Evolutionary conservation across 2,329 filamentous ascomycete species (phyloP).

Genomic region (Aspergillus aculeatinus): DNA sequence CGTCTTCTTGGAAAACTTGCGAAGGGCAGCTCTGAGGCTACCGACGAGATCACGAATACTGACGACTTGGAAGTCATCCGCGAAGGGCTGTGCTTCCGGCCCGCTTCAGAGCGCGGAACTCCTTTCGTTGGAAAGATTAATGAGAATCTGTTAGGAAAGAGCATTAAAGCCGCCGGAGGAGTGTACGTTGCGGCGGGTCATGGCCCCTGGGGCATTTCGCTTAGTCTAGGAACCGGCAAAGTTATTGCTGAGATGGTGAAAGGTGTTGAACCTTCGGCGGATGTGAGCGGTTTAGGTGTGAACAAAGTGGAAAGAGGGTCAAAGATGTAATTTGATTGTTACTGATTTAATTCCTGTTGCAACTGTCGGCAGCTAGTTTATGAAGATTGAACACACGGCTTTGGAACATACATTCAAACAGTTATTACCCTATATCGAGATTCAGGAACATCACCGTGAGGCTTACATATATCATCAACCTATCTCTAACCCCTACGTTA

Average conservation of each 20-base stretch:
- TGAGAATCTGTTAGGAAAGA: constrained; percentile 56
- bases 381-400: constrained; percentile 21
- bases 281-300: constrained; percentile 56
- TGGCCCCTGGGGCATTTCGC: constrained; percentile 71
- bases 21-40: constrained; percentile 10
- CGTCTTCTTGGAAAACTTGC: constrained; percentile 35
- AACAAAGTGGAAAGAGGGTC: background rate
- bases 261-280: constrained; percentile 57
- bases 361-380: too few species aligned
- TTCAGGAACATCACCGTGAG: too few species aligned
- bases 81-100: constrained; percentile 70
- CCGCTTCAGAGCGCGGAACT: constrained; percentile 62
- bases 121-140: constrained; percentile 63
- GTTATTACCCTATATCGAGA: too few species aligned
- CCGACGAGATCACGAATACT: constrained; percentile 31
- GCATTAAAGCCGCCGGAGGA: constrained; percentile 53
- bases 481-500: too few species aligned
- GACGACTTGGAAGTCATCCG: constrained; percentile 63
- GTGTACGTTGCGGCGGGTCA: constrained; percentile 72
- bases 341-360: too few species aligned
- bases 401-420: constrained; percentile 26
- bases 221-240: constrained; percentile 66
- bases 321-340: background rate
- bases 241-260: constrained; percentile 70
- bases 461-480: too few species aligned